These are phyloP conservation scores for Mortierella sp. DNA, from an alignment of 371 early-diverging fungal species.

Conservation along the genomic window DNA sequence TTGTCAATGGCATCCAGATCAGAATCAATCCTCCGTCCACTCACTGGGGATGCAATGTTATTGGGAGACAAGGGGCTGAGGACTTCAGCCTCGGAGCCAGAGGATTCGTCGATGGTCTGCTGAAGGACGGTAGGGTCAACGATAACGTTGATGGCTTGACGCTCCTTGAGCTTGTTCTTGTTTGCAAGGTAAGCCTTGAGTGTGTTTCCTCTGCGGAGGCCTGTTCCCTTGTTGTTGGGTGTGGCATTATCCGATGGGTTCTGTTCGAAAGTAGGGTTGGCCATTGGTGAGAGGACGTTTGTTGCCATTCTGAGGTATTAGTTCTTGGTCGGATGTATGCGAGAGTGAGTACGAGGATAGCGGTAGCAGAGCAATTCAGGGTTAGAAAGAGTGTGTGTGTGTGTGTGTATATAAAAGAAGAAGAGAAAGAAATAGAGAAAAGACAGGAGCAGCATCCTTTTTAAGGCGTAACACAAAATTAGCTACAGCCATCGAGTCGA, in stretches of 20 bases:
- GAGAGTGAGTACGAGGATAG: background rate
- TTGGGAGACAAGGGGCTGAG: conserved; percentile 11
- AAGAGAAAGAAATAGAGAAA: background rate
- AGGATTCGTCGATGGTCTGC: conserved; percentile 24
- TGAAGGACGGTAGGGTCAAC: conserved; percentile 41
- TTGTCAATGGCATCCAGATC: conserved; percentile 41
- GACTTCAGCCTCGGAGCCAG: conserved; percentile 7
- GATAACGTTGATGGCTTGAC: conserved; percentile 50
- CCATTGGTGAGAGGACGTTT: conserved; percentile 40
- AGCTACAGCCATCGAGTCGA: too few species aligned
- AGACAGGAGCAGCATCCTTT: background rate
- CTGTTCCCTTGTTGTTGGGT: conserved; percentile 14
- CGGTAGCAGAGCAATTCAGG: background rate
- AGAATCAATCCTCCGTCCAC: conserved; percentile 51
- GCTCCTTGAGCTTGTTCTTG: conserved; percentile 59
- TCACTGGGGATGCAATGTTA: conserved; percentile 31
- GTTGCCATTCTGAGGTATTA: conserved; percentile 20
- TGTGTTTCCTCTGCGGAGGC: conserved; percentile 48
- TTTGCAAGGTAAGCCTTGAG: conserved; percentile 58
- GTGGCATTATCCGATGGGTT: background rate
- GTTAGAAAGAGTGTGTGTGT: background rate
- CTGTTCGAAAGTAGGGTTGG: conserved; percentile 25
- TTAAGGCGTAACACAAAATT: background rate
- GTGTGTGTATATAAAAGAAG: conserved; percentile 2
- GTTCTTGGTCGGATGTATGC: background rate